Evolutionary conservation across 2,329 filamentous ascomycete species (phyloP).

Genomic region (Neofusicoccum cordaticola): DNA sequence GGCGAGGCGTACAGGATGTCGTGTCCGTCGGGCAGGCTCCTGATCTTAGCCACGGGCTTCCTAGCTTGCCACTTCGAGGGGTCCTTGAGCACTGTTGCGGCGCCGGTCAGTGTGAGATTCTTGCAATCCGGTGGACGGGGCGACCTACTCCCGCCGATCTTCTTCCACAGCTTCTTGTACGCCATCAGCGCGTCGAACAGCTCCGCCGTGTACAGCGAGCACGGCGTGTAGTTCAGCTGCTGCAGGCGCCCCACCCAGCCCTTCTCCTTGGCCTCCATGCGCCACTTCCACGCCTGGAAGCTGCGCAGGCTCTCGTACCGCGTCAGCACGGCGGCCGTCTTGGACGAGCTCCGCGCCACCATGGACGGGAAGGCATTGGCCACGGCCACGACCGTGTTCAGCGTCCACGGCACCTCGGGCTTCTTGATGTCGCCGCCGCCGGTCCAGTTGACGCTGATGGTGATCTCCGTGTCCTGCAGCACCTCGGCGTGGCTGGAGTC

Average conservation of each 20-base stretch:
- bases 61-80: conserved; percentile 1
- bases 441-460: conserved; percentile 34
- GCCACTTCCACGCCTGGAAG: conserved; percentile 32
- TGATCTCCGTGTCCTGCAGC: conserved; percentile 30
- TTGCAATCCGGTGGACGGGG: too few relatives aligned
- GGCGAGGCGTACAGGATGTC: not conserved
- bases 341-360: conserved; percentile 30
- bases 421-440: conserved; percentile 35
- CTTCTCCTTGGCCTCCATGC: conserved; percentile 22
- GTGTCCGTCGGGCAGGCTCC: not conserved
- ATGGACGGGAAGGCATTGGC: conserved; percentile 35
- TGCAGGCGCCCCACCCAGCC: conserved; percentile 27
- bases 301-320: conserved; percentile 30
- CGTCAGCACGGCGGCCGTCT: conserved; percentile 31
- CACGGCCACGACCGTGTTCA: conserved; percentile 29
- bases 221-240: conserved; percentile 33
- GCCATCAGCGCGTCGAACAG: conserved; percentile 33
- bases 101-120: not conserved
- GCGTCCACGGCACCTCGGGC: conserved; percentile 30
- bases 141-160: conserved; percentile 27
- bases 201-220: conserved; percentile 32
- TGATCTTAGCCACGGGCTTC: not conserved
- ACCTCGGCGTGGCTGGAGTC: conserved; percentile 26
- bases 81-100: conserved; percentile 1
- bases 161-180: conserved; percentile 34